Percentiles rank a stretch among this genome's conserved stretches.
These are phyloP conservation scores for Hymenoscyphus albidus DNA, from an alignment of 2,329 filamentous ascomycete species.

Conservation along the genomic window DNA sequence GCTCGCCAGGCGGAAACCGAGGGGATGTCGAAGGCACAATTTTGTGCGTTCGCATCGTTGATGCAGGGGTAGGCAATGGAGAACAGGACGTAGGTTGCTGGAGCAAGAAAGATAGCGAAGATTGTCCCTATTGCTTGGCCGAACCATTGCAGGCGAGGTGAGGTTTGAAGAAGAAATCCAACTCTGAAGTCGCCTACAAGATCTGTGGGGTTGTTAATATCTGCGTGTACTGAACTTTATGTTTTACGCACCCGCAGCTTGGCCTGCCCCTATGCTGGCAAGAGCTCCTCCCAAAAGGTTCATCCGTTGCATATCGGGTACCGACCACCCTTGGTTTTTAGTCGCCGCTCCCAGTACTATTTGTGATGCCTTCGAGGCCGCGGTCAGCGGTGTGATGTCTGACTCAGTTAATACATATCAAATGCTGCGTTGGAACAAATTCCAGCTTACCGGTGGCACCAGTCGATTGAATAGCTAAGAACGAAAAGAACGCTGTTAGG, in stretches of 20 bases:
- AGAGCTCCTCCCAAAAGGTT: constrained; percentile 3
- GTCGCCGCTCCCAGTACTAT: not conserved
- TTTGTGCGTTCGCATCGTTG: constrained; percentile 42
- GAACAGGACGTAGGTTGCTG: constrained; percentile 65
- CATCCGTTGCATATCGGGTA: constrained; percentile 4
- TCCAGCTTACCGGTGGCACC: constrained; percentile 4
- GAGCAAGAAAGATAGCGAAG: constrained; percentile 63
- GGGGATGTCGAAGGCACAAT: constrained; percentile 58
- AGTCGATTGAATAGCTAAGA: constrained; percentile 6
- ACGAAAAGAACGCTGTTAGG: constrained; percentile 2
- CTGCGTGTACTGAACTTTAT: not conserved
- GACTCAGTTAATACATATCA: not conserved
- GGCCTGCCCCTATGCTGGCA: not conserved
- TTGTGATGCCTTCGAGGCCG: not conserved
- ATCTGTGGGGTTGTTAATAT: constrained; percentile 34
- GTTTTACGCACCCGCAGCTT: not conserved
- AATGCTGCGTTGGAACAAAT: not conserved
- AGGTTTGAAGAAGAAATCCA: constrained; percentile 62
- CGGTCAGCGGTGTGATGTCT: constrained; percentile 8
- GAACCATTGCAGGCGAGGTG: constrained; percentile 62
- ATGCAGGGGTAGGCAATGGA: constrained; percentile 67
- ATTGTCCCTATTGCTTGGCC: constrained; percentile 61
- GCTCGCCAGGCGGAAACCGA: constrained; percentile 64
- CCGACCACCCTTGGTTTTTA: constrained; percentile 2
- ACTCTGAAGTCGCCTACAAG: constrained; percentile 63